Percentiles rank a stretch among this genome's conserved stretches.
Conservation (phyloP, 2,329 filamentous ascomycete genomes). For the Neonectria punicea region DNA sequence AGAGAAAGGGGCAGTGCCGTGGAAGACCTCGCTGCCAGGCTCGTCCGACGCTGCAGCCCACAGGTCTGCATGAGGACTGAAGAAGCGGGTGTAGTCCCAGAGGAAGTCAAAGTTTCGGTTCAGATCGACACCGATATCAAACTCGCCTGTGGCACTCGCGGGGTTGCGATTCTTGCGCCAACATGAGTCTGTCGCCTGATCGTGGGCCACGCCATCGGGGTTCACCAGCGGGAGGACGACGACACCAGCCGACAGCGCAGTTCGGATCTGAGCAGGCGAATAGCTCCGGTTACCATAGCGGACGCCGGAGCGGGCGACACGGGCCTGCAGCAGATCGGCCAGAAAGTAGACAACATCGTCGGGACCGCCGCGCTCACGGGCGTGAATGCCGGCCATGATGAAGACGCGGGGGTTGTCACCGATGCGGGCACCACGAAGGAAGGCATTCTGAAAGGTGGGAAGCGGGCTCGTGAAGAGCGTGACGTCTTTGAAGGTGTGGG, state of each 20-base stretch:
- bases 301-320: slow-evolving; percentile 59
- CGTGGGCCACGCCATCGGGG: slow-evolving; percentile 63
- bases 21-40: slow-evolving; percentile 59
- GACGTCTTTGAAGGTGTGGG: slow-evolving; percentile 50
- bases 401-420: slow-evolving; percentile 61
- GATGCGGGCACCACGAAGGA: slow-evolving; percentile 54
- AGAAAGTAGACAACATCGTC: slow-evolving; percentile 69
- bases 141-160: slow-evolving; percentile 46
- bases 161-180: slow-evolving; percentile 68
- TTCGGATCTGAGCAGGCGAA: slow-evolving; percentile 61
- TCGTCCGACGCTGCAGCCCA: slow-evolving; percentile 49
- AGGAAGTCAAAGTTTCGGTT: slow-evolving; percentile 69
- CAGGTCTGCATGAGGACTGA: slow-evolving; percentile 51
- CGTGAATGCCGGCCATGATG: slow-evolving; percentile 65
- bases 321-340: slow-evolving; percentile 65
- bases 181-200: slow-evolving; percentile 60
- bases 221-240: slow-evolving; percentile 64
- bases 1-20: slow-evolving; percentile 62
- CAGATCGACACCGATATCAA: slow-evolving; percentile 59
- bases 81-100: slow-evolving; percentile 62
- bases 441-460: slow-evolving; percentile 55
- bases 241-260: slow-evolving; percentile 62
- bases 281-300: slow-evolving; percentile 63
- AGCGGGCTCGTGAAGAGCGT: slow-evolving; percentile 54
- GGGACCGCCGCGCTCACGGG: slow-evolving; percentile 66